Percentiles rank a stretch among this genome's conserved stretches.
These are phyloP conservation scores for Microcyclosporella mali DNA, from an alignment of 2,329 filamentous ascomycete genomes.

Conservation along the genomic window DNA sequence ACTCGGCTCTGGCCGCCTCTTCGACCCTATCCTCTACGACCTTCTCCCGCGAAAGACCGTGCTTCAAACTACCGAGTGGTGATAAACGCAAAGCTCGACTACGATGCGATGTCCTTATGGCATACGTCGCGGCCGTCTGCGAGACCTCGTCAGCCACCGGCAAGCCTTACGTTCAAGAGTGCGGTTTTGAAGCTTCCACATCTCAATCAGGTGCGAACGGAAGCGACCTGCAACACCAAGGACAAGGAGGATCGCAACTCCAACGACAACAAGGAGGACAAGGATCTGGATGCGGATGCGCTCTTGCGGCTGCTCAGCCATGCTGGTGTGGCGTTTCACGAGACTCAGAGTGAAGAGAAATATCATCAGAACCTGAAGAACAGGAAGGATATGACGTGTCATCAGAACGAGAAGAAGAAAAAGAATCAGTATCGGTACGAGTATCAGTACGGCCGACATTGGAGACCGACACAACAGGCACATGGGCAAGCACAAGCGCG, in stretches of 20 bases:
- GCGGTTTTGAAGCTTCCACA: slow-evolving; percentile 45
- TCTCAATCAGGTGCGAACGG: slow-evolving; percentile 32
- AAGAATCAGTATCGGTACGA: slow-evolving; percentile 24
- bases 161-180: slow-evolving; percentile 39
- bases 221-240: slow-evolving; percentile 10
- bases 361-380: slow-evolving; percentile 29
- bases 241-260: slow-evolving; percentile 13
- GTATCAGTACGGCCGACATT: slow-evolving; percentile 27
- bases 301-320: slow-evolving; percentile 26
- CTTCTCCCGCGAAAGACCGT: slow-evolving; percentile 45
- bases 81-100: slow-evolving; percentile 45
- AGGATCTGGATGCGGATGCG: slow-evolving; percentile 17
- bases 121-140: slow-evolving; percentile 43
- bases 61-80: slow-evolving; percentile 43
- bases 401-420: slow-evolving; percentile 21
- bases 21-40: slow-evolving; percentile 39
- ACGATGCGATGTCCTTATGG: slow-evolving; percentile 38
- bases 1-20: slow-evolving; percentile 44
- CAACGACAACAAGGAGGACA: slow-evolving; percentile 17
- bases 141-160: slow-evolving; percentile 30
- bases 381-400: slow-evolving; percentile 22
- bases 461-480: slow-evolving; percentile 29
- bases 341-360: slow-evolving; percentile 30
- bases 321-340: slow-evolving; percentile 26
- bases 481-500: slow-evolving; percentile 19